Evolutionary conservation across 192 early-diverging fungal species (phyloP), one percentile per base, ranked within the genome.

Genomic region (Coemansia sp.): DNA sequence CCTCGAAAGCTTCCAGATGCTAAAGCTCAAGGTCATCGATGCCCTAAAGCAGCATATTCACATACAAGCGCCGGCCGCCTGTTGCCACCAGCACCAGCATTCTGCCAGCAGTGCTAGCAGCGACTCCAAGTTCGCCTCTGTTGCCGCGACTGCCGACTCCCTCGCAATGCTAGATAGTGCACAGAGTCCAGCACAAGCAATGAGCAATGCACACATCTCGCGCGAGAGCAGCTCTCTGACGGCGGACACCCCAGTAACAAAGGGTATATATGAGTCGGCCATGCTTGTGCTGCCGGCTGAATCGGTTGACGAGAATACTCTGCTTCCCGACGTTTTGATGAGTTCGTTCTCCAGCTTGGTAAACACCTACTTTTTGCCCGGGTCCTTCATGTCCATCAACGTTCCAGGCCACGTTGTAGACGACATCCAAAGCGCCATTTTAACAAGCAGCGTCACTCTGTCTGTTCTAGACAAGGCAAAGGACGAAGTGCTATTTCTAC

Each of bases 401-500:
- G 63, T 74, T 8, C 70, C 70, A 5, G 40, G 27, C 22, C 52
- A 52, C 1, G 40, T 67, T 2, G 41, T 63, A 8, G 56, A 53
- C 3, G 36, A 56, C 3, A 60, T 74, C 2, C 70, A 67, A 7
- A 31, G 10, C 3, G 64, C 70, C 2, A 38, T 67, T 2, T 59
- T 63, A n/a, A 38, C 45, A 19, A 63, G 39, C 56, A 60, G 47
- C 13, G 53, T 74, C 23, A n/a, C 36, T 7, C 45, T 74, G 25
- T 74, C 70, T 3, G 46, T 60, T 4, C 46, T 74, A n/a, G 70
- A 74, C 39, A 43, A 41, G 15, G 70, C 70, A 49, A 74, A 74
- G 26, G 70, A 74, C 29, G 70, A 74, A 37, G 70, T 63, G 3
- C 36, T 74, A 14, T 67, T 74, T 47, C 21, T 68, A 48, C 52